A percentile compares a stretch with the other conserved stretches of the same genome.
These are phyloP conservation scores for Pedinophyceae sp. DNA, from an alignment of 139 green algal genomes.

Conservation along the genomic window DNA sequence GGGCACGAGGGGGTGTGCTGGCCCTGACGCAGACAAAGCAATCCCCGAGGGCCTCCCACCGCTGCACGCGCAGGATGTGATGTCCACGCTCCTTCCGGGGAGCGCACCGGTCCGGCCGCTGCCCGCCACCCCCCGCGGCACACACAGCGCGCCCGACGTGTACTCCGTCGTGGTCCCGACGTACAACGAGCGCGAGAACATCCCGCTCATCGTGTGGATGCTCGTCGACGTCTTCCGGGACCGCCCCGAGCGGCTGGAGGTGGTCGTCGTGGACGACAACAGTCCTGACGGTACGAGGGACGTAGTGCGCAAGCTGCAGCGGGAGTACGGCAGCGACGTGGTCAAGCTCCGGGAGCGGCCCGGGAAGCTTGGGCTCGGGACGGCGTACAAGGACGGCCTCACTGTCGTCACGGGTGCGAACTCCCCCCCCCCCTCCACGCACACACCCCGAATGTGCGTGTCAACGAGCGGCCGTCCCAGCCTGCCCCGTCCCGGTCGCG, in stretches of 20 bases:
- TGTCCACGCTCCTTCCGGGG: too few species aligned
- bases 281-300: slow-evolving; percentile 82
- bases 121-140: too few species aligned
- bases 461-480: too few species aligned
- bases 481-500: too few species aligned
- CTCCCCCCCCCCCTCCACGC: neutral
- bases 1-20: too few species aligned
- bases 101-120: too few species aligned
- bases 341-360: slow-evolving; percentile 28
- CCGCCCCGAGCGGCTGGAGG: slow-evolving; percentile 30
- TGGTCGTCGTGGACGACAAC: slow-evolving; percentile 87
- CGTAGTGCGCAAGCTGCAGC: slow-evolving; percentile 42
- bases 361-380: slow-evolving; percentile 66
- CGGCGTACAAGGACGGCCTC: too few species aligned
- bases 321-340: slow-evolving; percentile 22
- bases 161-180: slow-evolving; percentile 87
- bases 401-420: too few species aligned
- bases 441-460: slow-evolving; percentile 56
- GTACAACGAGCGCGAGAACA: slow-evolving; percentile 91
- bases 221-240: slow-evolving; percentile 53
- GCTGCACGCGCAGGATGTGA: too few species aligned
- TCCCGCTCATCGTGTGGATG: slow-evolving; percentile 62
- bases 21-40: too few species aligned
- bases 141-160: too few species aligned
- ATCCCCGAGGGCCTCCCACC: too few species aligned